Evolutionary conservation across 768 basidiomycete genomes (phyloP).

Genomic region (Candolleomyces efflorescens): DNA sequence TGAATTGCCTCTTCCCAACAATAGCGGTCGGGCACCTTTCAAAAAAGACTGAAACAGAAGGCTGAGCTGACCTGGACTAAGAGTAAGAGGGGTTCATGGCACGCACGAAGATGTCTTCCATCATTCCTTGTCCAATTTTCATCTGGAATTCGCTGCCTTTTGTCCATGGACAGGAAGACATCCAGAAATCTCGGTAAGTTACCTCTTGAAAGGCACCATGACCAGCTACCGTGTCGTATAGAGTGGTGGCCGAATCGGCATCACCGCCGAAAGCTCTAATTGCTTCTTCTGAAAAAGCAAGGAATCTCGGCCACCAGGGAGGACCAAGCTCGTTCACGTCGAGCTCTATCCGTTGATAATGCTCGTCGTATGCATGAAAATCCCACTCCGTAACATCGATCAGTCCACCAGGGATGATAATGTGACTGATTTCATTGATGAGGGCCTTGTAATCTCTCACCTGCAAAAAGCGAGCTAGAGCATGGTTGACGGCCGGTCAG

Average conservation of each 20-base stretch:
- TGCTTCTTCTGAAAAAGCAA: slow-evolving; percentile 45
- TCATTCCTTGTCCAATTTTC: slow-evolving; percentile 41
- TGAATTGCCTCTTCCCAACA: not conserved
- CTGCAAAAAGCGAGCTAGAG: slow-evolving; percentile 29
- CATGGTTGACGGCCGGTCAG: not conserved
- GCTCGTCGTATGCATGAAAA: slow-evolving; percentile 53
- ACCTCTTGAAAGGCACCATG: slow-evolving; percentile 58
- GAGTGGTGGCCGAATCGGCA: slow-evolving; percentile 37
- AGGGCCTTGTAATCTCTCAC: slow-evolving; percentile 64
- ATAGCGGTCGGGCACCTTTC: not conserved
- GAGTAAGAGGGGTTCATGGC: not conserved
- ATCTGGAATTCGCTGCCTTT: slow-evolving; percentile 33
- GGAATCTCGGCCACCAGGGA: slow-evolving; percentile 56
- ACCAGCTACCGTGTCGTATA: slow-evolving; percentile 42
- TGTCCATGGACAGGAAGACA: slow-evolving; percentile 57
- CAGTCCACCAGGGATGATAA: slow-evolving; percentile 68
- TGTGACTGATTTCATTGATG: slow-evolving; percentile 61
- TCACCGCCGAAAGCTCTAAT: slow-evolving; percentile 27
- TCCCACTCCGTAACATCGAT: slow-evolving; percentile 67
- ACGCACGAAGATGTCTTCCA: slow-evolving; percentile 55
- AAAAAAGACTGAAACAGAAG: not conserved
- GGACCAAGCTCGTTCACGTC: slow-evolving; percentile 34
- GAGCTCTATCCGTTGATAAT: slow-evolving; percentile 28
- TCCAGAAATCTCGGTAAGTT: slow-evolving; percentile 55
- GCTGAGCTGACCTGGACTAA: slow-evolving; percentile 1